Percentiles rank a stretch among this genome's conserved stretches.
These are phyloP conservation scores for Athelia psychrophila DNA, from an alignment of 1,284 basidiomycete species.

Conservation along the genomic window DNA sequence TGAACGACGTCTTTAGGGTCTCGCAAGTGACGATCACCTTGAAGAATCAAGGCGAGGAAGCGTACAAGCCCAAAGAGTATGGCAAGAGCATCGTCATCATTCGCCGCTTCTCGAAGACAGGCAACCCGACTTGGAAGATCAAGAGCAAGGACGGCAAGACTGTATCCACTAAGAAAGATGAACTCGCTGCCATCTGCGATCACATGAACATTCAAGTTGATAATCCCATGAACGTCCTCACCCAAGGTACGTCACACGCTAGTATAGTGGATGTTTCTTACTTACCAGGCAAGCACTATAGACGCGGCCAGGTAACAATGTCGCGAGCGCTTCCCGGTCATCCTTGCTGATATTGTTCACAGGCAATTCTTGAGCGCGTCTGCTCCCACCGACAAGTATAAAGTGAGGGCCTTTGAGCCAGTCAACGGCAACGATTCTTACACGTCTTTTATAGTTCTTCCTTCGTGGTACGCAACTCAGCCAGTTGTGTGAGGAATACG, in stretches of 20 bases:
- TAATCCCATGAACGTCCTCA: constrained; percentile 94
- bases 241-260: no score
- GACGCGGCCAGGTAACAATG: constrained; percentile 35
- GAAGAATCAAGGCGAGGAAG: constrained; percentile 89
- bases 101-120: constrained; percentile 77
- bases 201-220: constrained; percentile 97
- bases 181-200: constrained; percentile 85
- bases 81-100: constrained; percentile 85
- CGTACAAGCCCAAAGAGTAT: constrained; percentile 82
- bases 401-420: constrained; percentile 41
- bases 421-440: constrained; percentile 2
- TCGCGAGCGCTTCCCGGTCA: background rate
- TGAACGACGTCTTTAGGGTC: constrained; percentile 45
- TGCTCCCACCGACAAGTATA: constrained; percentile 86
- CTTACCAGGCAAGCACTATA: no score
- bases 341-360: constrained; percentile 38
- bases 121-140: constrained; percentile 82
- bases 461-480: constrained; percentile 90
- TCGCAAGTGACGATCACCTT: constrained; percentile 80
- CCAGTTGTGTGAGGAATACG: constrained; percentile 87
- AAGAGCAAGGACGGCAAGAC: constrained; percentile 65
- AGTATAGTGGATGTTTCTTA: no score
- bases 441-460: constrained; percentile 71
- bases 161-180: constrained; percentile 81
- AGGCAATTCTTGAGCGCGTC: constrained; percentile 89